Evolutionary conservation across 2,329 filamentous ascomycete genomes (phyloP), one percentile per base, ranked within the genome.

Genomic region (Aspergillus puulaauensis): DNA sequence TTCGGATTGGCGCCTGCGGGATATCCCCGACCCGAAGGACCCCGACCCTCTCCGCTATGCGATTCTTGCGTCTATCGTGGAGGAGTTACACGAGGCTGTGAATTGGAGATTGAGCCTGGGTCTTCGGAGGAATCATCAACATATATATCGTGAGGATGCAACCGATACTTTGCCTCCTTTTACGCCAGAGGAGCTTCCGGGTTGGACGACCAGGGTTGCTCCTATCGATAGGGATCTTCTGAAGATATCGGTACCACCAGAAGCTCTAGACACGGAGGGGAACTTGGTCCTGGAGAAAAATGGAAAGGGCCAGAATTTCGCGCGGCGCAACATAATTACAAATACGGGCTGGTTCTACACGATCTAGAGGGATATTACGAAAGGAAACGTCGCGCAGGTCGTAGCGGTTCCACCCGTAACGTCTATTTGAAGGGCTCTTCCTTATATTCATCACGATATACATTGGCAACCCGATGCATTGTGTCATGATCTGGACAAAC

Each of bases 321-420:
- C 62, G 2, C 47, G 60, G 15, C 61, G 64, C 12, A 68, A 70
- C 51, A 66, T 70, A 19, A 52, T 70, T 35, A 68, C 66, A 11
- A 65, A 69, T 44, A 66, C 63, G 2, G 65, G 68, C 6, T 65
- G 63, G 57, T 57, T 69, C 24, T 69, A 69, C 44, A 68, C 64
- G 8, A 56, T 61, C 12, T 50, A 63, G 24, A 31, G 27, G 27
- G 27, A 24, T 24, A 1, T 6, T 24, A 24, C 23, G 6, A 24
- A 24, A 24, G 23, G 8, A 3, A 4, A 9, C 1, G 27, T 11
- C 27, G 9, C 8, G 8, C 27, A 11, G 9, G 27, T 9, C 2
- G 9, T 31, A 4, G 23, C 23, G 6, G 27, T 11, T 31, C 27
- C 9, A 3, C 2, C 27, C 9, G 27, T 3, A 57, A 7, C 11